Percentiles rank a stretch among this genome's conserved stretches.
phyloP scores from a whole-genome alignment of 495 filamentous ascomycete genomes.

The Sphaerosporella brunnea region DNA sequence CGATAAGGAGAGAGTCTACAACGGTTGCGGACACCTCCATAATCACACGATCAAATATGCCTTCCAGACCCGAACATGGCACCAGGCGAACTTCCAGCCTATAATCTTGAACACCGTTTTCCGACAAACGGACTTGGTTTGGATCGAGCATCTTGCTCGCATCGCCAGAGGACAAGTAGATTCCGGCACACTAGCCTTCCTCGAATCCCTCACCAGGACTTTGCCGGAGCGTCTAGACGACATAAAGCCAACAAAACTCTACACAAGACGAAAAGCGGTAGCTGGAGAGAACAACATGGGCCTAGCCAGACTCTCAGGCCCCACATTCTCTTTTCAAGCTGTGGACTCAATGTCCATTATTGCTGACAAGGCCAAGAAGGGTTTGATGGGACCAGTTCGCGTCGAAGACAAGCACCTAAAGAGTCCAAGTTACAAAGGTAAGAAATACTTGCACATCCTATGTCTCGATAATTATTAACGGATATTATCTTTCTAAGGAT shows the following conservation, averaged over 20 bases:
- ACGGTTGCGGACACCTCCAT: constrained; percentile 16
- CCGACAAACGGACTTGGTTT: constrained; percentile 16
- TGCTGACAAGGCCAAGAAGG: background rate
- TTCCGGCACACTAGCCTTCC: constrained; percentile 5
- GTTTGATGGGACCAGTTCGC: background rate
- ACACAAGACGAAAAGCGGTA: constrained; percentile 12
- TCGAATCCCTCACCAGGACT: constrained; percentile 10
- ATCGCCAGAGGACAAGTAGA: constrained; percentile 15
- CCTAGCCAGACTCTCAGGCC: constrained; percentile 8
- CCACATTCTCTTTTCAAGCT: constrained; percentile 8
- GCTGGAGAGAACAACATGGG: constrained; percentile 15
- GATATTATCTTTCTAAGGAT: background rate
- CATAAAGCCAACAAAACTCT: constrained; percentile 19
- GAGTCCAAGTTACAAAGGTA: background rate
- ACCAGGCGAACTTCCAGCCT: constrained; percentile 10
- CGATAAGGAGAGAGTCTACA: too few species aligned
- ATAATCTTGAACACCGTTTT: constrained; percentile 12
- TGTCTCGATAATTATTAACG: too few species aligned
- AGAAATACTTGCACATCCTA: too few species aligned
- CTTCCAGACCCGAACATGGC: constrained; percentile 23
- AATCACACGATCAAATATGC: constrained; percentile 22
- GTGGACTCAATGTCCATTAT: constrained; percentile 6
- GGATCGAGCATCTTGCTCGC: constrained; percentile 14
- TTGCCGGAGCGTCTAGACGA: constrained; percentile 6
- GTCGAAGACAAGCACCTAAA: background rate